These are phyloP conservation scores for Globisporangium cederbergense DNA, from an alignment of 352 stramenopile species.

Conservation along the genomic window DNA sequence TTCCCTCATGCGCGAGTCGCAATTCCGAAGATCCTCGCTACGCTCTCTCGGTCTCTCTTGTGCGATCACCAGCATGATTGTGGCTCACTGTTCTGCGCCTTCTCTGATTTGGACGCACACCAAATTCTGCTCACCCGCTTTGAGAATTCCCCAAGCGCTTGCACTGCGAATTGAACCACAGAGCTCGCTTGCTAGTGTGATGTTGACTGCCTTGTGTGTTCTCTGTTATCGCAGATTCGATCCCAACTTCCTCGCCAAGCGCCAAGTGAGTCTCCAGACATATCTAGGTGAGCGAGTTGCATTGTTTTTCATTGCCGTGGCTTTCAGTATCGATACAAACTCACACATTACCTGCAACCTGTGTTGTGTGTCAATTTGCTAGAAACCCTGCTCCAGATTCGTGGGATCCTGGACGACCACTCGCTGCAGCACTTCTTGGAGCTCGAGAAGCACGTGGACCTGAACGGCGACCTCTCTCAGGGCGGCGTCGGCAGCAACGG, in stretches of 20 bases:
- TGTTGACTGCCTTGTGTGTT: slow-evolving; percentile 9
- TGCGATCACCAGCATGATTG: not conserved
- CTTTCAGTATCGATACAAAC: slow-evolving; percentile 1
- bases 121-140: slow-evolving; percentile 15
- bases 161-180: not conserved
- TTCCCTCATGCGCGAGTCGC: slow-evolving; percentile 11
- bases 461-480: slow-evolving; percentile 45
- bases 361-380: not conserved
- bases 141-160: slow-evolving; percentile 29
- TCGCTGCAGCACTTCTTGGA: slow-evolving; percentile 80
- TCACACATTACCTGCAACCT: not conserved
- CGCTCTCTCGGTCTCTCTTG: slow-evolving; percentile 1
- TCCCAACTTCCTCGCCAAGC: slow-evolving; percentile 77
- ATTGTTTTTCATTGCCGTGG: not conserved
- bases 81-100: not conserved
- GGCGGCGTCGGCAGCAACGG: slow-evolving; percentile 37
- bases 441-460: slow-evolving; percentile 74
- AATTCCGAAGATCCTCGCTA: slow-evolving; percentile 12
- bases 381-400: slow-evolving; percentile 61
- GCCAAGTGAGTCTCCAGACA: slow-evolving; percentile 66
- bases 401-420: slow-evolving; percentile 69
- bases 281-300: slow-evolving; percentile 46
- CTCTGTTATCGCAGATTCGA: slow-evolving; percentile 51
- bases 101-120: not conserved
- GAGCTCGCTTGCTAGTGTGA: not conserved